phyloP scores from a whole-genome alignment of 768 basidiomycete species.

The Kwoniella heveanensis region DNA sequence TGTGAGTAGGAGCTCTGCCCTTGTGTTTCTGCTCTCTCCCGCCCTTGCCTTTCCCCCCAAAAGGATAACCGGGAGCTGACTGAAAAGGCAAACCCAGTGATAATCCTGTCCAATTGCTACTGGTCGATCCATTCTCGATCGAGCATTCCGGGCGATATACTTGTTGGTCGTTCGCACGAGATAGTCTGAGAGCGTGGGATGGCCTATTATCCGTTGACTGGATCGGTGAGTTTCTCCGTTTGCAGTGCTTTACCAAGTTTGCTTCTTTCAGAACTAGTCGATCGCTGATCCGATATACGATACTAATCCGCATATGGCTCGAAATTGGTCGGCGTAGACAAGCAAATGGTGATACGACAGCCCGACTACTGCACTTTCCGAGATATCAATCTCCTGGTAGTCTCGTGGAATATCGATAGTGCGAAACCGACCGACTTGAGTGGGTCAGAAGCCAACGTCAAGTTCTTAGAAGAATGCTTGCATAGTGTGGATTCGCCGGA shows the following conservation, averaged over 20 bases:
- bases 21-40: too few species aligned
- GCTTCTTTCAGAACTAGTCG: too few species aligned
- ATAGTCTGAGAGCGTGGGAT: conserved; percentile 82
- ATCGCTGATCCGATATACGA: too few species aligned
- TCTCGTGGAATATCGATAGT: conserved; percentile 93
- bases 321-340: conserved; percentile 61
- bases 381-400: conserved; percentile 71
- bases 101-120: conserved; percentile 66
- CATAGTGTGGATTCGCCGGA: conserved; percentile 75
- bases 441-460: conserved; percentile 69
- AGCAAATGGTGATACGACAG: conserved; percentile 74
- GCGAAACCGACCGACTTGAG: conserved; percentile 74
- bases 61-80: too few species aligned
- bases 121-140: conserved; percentile 75
- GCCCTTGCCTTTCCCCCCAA: too few species aligned
- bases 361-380: conserved; percentile 76
- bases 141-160: conserved; percentile 62
- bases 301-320: too few species aligned
- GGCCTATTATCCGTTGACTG: conserved; percentile 80
- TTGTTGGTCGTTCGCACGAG: conserved; percentile 75
- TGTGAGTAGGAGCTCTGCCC: conserved; percentile 44
- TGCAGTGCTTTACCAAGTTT: background rate
- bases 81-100: conserved; percentile 34
- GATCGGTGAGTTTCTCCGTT: conserved; percentile 73
- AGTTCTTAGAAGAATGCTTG: conserved; percentile 77